Base-by-base conservation (phyloP, 2,329 filamentous ascomycete genomes). In the Diaporthe aspalathi region DNA sequence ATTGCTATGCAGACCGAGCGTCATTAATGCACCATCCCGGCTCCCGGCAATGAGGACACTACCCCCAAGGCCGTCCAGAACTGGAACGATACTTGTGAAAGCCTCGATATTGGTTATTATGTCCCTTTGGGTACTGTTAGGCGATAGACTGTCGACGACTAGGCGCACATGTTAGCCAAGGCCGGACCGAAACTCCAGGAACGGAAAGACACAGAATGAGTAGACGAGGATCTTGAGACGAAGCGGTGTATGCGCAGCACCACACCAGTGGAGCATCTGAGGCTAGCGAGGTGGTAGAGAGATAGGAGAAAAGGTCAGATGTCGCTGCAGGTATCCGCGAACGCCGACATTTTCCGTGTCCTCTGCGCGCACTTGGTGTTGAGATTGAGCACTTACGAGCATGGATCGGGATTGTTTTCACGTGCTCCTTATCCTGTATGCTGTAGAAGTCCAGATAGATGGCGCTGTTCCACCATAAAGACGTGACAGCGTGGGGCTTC, bases 11-110 rank as follows among this genome's bases (percentile, higher is more conserved):
- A 78, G 67, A 14, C 70, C 54, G 20, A 87, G 68, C 0, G 81
- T 86, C 35, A 87, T 76, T 2, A 89, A 77, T 45, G 87, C 83
- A 1, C 88, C 88, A 70, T 85, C 85, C 67, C 87, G 83, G 32
- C 86, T 88, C 11, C 88, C 88, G 11, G 83, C 76, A 5, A 84
- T 76, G 2, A 89, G 65, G 17, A 81, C 76, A 0, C 78, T 75
- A 8, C 75, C 76, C 16, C 77, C 72, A 1, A 67, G 52, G 3
- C 73, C 74, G 67, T 81, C 77, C 2, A 76, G 75, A 9, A 83
- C 74, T 50, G 76, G 72, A 38, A 81, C 80, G 45, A 89, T 80
- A 68, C 84, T 87, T 11, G 84, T 88, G 24, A 88, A 77, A 1
- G 85, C 62, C 40, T 73, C 72, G 11, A 63, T 67, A 9, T 32